Conservation (phyloP, 306 rosid species). For the Leucaena leucocephala region DNA sequence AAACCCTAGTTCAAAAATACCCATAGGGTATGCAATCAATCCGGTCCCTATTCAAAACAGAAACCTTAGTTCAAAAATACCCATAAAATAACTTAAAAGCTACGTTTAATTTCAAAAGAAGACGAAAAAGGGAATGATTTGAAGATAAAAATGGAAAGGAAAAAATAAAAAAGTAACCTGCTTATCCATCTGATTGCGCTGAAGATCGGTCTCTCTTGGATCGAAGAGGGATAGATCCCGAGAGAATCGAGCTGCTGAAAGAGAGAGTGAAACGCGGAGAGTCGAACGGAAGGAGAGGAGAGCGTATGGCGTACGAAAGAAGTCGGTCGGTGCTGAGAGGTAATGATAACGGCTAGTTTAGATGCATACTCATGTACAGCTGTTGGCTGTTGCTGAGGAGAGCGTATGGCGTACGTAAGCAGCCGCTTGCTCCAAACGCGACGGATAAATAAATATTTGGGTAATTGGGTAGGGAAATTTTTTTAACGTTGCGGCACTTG, state of each 20-base stretch:
- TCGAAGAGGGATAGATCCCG: background rate
- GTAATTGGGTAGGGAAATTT: no score
- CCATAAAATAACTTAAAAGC: no score
- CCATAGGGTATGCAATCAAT: background rate
- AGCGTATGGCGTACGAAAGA: conserved; percentile 21
- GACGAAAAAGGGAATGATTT: no score
- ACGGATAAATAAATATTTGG: no score
- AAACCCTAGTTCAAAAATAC: background rate
- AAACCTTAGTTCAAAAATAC: background rate
- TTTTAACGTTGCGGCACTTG: no score
- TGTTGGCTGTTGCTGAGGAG: no score
- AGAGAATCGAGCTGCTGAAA: background rate
- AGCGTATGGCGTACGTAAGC: no score
- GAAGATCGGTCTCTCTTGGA: conserved; percentile 55
- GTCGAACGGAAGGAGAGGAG: background rate
- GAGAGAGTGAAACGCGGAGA: background rate
- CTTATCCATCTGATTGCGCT: conserved; percentile 87
- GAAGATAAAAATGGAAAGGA: background rate
- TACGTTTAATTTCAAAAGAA: no score
- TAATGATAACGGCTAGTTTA: conserved; percentile 70
- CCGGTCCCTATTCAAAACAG: background rate
- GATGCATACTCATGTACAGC: background rate
- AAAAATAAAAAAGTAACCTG: conserved; percentile 46
- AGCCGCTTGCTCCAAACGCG: no score
- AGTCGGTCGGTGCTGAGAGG: conserved; percentile 30